These are phyloP conservation scores for Calonectria pauciramosa DNA, from an alignment of 2,329 filamentous ascomycete species.

Conservation along the genomic window DNA sequence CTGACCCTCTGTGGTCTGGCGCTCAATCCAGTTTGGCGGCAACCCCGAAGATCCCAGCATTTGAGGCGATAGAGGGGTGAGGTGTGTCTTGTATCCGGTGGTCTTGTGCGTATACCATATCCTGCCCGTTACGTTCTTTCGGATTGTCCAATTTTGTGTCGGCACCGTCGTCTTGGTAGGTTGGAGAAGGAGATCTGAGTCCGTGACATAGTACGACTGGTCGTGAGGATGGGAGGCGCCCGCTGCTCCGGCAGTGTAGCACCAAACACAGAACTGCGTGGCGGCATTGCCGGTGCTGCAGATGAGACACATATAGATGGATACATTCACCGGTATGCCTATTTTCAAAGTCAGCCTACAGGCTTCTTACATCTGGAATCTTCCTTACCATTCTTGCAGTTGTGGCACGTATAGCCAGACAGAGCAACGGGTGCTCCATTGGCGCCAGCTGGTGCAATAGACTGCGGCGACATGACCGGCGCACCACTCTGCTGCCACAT, in stretches of 20 bases:
- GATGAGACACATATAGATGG: constrained; percentile 45
- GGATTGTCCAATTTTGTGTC: constrained; percentile 41
- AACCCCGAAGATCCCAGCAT: constrained; percentile 26
- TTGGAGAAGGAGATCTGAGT: constrained; percentile 43
- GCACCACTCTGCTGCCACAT: constrained; percentile 20
- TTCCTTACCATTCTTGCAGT: constrained; percentile 41
- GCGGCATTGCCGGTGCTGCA: constrained; percentile 42
- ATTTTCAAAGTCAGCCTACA: not conserved
- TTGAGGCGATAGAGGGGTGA: constrained; percentile 36
- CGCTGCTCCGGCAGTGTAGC: constrained; percentile 44
- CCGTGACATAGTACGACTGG: constrained; percentile 43
- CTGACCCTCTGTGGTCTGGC: constrained; percentile 40
- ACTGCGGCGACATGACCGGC: constrained; percentile 15
- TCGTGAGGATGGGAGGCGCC: constrained; percentile 43
- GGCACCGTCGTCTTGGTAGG: constrained; percentile 32
- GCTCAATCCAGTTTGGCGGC: constrained; percentile 43
- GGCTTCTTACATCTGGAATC: fast-evolving
- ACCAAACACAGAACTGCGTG: constrained; percentile 47
- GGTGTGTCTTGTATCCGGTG: constrained; percentile 43
- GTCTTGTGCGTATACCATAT: constrained; percentile 46
- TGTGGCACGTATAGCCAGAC: constrained; percentile 30
- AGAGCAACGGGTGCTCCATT: not conserved
- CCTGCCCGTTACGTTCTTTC: constrained; percentile 45
- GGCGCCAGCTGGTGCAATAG: not conserved
- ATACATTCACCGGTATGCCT: constrained; percentile 45